Percentiles rank a stretch among this genome's conserved stretches.
Evolutionary conservation across 306 rosid species (phyloP).

Genomic region (Pterocarpus santalinus): DNA sequence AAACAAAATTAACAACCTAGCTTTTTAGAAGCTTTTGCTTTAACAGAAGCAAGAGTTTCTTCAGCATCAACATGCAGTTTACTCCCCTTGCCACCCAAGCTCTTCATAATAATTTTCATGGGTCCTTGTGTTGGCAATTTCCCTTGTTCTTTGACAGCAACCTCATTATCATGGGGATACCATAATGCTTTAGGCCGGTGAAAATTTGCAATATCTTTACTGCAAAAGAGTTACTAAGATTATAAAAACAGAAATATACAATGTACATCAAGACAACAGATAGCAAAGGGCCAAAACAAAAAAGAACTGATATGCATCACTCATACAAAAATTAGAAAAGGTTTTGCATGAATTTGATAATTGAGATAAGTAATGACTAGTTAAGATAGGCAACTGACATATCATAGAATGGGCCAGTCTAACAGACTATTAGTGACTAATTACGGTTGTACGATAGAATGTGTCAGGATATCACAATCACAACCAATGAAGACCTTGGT

Average conservation of each 20-base stretch:
- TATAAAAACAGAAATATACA: conserved; percentile 22
- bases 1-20: conserved; percentile 73
- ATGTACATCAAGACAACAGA: conserved; percentile 6
- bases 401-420: conserved; percentile 22
- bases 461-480: not conserved
- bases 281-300: conserved; percentile 8
- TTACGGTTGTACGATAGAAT: conserved; percentile 6
- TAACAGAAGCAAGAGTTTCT: conserved; percentile 84
- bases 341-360: conserved; percentile 32
- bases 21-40: conserved; percentile 90
- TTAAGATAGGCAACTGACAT: conserved; percentile 9
- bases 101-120: conserved; percentile 86
- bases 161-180: conserved; percentile 92
- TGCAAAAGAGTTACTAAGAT: conserved; percentile 60
- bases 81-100: conserved; percentile 96
- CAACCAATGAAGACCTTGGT: conserved; percentile 5
- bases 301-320: conserved; percentile 12
- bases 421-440: not conserved
- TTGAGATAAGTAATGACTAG: conserved; percentile 5
- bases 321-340: conserved; percentile 38
- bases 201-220: conserved; percentile 94
- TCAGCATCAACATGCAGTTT: conserved; percentile 82
- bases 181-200: conserved; percentile 97
- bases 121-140: conserved; percentile 80
- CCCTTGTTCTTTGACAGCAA: conserved; percentile 84